Evolutionary conservation across 768 basidiomycete species (phyloP).

Genomic region (Brasilioporus rufonigricans): DNA sequence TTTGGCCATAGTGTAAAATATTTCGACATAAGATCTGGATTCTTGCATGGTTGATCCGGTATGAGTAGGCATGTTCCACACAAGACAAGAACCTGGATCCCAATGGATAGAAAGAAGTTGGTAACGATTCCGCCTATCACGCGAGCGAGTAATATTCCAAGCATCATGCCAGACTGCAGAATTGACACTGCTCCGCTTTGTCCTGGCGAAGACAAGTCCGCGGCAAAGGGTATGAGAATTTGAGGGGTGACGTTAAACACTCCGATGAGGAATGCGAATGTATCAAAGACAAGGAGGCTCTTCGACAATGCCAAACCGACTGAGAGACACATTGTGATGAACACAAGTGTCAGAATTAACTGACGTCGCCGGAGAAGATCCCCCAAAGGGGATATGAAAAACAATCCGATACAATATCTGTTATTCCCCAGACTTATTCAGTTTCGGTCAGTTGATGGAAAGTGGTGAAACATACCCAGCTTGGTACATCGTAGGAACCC

Average conservation of each 20-base stretch:
- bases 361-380: constrained; percentile 44
- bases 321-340: constrained; percentile 32
- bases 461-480: constrained; percentile 47
- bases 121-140: constrained; percentile 39
- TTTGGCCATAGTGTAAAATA: constrained; percentile 38
- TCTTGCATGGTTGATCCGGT: constrained; percentile 41
- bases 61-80: constrained; percentile 31
- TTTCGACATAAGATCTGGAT: constrained; percentile 31
- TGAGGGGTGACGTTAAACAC: constrained; percentile 39
- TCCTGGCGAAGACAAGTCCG: constrained; percentile 39
- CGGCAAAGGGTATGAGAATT: constrained; percentile 41
- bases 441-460: not conserved
- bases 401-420: constrained; percentile 31
- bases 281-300: constrained; percentile 32
- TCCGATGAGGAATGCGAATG: constrained; percentile 38
- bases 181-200: constrained; percentile 26
- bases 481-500: constrained; percentile 63
- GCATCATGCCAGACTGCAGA: constrained; percentile 27
- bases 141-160: constrained; percentile 28
- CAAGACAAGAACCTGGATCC: constrained; percentile 29
- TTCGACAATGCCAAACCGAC: constrained; percentile 38
- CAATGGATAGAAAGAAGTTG: constrained; percentile 38
- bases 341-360: constrained; percentile 38
- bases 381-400: constrained; percentile 43
- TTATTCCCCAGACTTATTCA: not conserved